Base-by-base conservation (phyloP, 495 filamentous ascomycete species). In the Penicillium longicatenatum region DNA sequence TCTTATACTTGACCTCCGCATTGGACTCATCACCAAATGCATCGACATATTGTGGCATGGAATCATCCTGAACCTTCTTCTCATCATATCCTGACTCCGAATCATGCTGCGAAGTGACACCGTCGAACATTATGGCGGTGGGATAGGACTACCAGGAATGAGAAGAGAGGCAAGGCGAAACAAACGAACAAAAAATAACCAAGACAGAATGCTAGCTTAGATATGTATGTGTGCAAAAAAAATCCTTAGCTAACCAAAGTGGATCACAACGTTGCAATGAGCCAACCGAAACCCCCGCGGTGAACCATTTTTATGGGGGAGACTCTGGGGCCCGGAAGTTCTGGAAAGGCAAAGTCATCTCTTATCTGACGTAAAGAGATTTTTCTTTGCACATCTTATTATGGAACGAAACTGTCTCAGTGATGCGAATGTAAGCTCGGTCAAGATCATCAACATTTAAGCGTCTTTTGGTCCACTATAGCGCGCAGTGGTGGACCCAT, bases 1-100 rank as follows among this genome's bases (percentile, higher is more conserved):
- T 75, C 56, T 70, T 75, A 58, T 79, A 78, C 30, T 75, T 73
- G 50, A 75, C 70, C 44, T 72, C 75, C 4, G 70, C 71, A 41
- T 67, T 65, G 9, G 61, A 57, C 55, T 78, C 74, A 47, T 77
- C 60, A 4, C 72, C 76, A 62, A 77, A 77, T 0, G 72, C 65
- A 58, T 78, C 73, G 20, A 57, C 47, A 29, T 63, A 66, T 10
- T 51, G 60, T 0, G 57, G 60, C 12, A n/a, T 11, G 7, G 26
- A 21, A 20, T 58, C 55, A n/a, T 58, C 52, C 10, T n/a, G n/a
- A n/a, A 63, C 10, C 24, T 48, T 51, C 54, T 66, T 66, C 24
- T 66, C 64, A 10, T 61, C 60, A 51, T 58, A 66, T 30, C 60
- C 64, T 4, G 57, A 52, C 61, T 66, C 64, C 22, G 64, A 55